phyloP scores from a whole-genome alignment of 352 stramenopile genomes.

The Pythium oligandrum region DNA sequence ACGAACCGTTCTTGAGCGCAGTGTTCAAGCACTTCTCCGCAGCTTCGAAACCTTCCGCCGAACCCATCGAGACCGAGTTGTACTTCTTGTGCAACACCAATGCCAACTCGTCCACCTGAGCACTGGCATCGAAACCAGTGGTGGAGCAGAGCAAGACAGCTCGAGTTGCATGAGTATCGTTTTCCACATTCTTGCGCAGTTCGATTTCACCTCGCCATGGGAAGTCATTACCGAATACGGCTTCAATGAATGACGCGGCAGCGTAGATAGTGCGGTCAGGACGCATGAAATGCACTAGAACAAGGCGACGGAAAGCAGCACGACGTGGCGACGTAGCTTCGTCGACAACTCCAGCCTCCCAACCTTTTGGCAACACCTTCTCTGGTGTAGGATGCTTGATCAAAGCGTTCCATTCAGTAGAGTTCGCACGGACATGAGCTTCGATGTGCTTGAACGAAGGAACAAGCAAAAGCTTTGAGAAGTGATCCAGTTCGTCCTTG shows the following conservation, averaged over 20 bases:
- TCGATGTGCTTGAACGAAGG: constrained; percentile 77
- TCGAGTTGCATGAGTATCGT: constrained; percentile 86
- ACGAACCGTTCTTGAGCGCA: constrained; percentile 95
- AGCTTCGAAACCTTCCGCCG: constrained; percentile 92
- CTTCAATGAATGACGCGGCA: constrained; percentile 67
- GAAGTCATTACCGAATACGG: constrained; percentile 90
- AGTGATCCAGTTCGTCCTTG: constrained; percentile 71
- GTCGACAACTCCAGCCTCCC: constrained; percentile 43
- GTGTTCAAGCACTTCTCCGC: constrained; percentile 94
- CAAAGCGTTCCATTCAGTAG: constrained; percentile 73
- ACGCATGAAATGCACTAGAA: constrained; percentile 83
- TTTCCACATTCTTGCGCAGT: constrained; percentile 89
- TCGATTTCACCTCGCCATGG: constrained; percentile 95
- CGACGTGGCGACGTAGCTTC: constrained; percentile 37
- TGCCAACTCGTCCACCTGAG: constrained; percentile 95
- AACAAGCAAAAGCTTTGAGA: constrained; percentile 75
- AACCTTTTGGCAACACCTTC: constrained; percentile 53
- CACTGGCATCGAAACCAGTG: constrained; percentile 97
- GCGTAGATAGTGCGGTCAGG: constrained; percentile 86
- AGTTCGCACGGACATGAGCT: constrained; percentile 57
- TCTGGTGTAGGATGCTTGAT: constrained; percentile 76
- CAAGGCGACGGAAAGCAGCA: constrained; percentile 72
- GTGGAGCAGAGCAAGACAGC: constrained; percentile 97
- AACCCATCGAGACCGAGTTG: constrained; percentile 98
- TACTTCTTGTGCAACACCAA: constrained; percentile 90